Evolutionary conservation across 768 basidiomycete species (phyloP), one percentile per base, ranked within the genome.

Genomic region (Amanita muscaria): DNA sequence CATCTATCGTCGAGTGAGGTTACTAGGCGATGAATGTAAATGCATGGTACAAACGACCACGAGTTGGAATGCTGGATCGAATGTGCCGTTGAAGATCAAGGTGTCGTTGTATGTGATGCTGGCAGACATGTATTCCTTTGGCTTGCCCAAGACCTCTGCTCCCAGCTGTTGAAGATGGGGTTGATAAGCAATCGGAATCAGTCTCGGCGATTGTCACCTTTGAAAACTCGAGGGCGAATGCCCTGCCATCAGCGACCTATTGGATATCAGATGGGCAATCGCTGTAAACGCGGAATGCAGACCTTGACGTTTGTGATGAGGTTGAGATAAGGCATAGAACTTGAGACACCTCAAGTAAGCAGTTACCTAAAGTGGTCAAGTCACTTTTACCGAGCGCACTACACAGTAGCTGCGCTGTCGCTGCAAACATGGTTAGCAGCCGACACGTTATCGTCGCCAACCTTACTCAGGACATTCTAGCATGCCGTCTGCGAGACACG

Each of bases 31-130:
- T 15, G 19, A 5, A 18, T 10, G n/a, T 10, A 6, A 10, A 25
- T 38, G 10, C 4, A 16, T 18, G 15, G 21, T 6, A 66, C 81
- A 42, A 48, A 86, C 84, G 47, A 82, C 61, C 36, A 58, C 60
- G 42, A 86, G 61, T 39, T 72, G 63, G 60, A 82, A 74, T 3
- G 81, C 77, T 15, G 83, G 83, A 12, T 83, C 81, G 42, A 81
- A 73, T 3, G 74, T 73, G 11, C 82, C 83, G 15, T 51, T 65
- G 53, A 77, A 84, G 3, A 77, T 70, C 48, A 84, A 68, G 27
- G 65, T 68, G 42, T 83, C 77, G 51, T 79, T 77, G 64, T 79
- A 68, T 9, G 58, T 65, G 52, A 78, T 69, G 50, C 69, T 68
- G 49, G 76, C 63, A n/a, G 69, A 65, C 51, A 86, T 76, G 50